Base-by-base conservation (phyloP, 306 rosid genomes). In the Rosa multiflora region DNA sequence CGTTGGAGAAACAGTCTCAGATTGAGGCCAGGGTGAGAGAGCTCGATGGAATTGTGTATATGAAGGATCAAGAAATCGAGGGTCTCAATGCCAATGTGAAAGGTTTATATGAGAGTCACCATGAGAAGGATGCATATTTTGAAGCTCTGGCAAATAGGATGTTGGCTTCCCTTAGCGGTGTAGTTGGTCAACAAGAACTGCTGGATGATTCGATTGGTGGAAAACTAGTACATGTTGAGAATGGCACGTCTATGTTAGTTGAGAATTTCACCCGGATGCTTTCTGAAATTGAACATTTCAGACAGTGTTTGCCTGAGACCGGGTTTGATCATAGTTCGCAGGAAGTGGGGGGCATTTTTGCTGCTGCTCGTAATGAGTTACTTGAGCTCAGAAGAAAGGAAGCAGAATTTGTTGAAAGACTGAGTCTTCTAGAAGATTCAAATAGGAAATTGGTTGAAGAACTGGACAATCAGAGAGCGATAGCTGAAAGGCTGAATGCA, bases 41-140 rank as follows among this genome's bases (percentile, higher is more conserved):
- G 71, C 87, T 92, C 76, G 88, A 72, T 2, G 82, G 80, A 26
- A 56, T 76, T 78, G 78, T 91, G 72, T 79, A 80, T 70, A 32
- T 3, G 75, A 94, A 90, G 90, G 91, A 91, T 85, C 87, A 53
- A 44, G 95, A 90, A 84, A 92, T 95, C 51, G 97, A 89, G 78
- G 82, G 80, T 80, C 93, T 94, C 63, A 87, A 85, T 85, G 74
- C 77, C 14, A 91, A 86, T 82, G 48, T 73, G 68, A 87, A 83
- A 40, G 72, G 79, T 59, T 83, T 85, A 35, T 55, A 83, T 0
- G 89, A 83, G 63, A 70, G 44, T 74, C 88, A 85, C 44, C 77
- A 55, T 69, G 91, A 83, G 78, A 83, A 79, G 85, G 90, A 85
- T 70, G 78, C n/a, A 23, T 49, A 83, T 67, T 35, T 80, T 76